These are phyloP conservation scores for Podospora anserina DNA, from an alignment of 495 filamentous ascomycete genomes.

Conservation along the genomic window DNA sequence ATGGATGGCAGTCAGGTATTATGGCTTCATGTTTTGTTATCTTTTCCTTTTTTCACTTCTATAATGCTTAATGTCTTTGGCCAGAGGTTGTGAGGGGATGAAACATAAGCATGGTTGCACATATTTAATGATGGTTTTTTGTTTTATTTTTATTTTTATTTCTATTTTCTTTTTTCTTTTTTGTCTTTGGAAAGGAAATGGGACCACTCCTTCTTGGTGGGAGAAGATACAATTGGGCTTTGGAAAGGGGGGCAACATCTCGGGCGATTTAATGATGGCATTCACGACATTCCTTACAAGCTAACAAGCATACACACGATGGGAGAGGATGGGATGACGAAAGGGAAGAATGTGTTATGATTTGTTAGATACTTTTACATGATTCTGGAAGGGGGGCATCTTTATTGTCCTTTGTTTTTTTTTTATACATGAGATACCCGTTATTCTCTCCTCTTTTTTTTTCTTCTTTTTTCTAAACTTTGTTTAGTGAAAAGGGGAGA, in stretches of 20 bases:
- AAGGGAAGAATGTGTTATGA: not conserved
- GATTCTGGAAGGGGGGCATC: not conserved
- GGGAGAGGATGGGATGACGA: not conserved
- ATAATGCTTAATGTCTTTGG: constrained; percentile 5
- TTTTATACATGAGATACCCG: not conserved
- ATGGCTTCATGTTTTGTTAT: not conserved
- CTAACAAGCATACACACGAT: not conserved
- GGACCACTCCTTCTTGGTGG: constrained; percentile 3
- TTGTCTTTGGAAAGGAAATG: not conserved
- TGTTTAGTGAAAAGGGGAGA: not conserved
- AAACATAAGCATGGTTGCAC: not conserved
- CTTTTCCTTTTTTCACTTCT: not conserved
- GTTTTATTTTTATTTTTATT: no score
- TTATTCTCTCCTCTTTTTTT: not conserved
- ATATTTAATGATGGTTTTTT: not conserved
- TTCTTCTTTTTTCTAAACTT: not conserved
- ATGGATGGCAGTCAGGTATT: not conserved
- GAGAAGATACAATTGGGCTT: not conserved
- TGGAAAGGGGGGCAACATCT: not conserved
- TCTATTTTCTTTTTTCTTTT: not conserved
- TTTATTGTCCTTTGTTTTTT: not conserved
- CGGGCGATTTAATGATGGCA: not conserved
- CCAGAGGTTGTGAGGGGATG: not conserved
- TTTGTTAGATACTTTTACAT: not conserved
- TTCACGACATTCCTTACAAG: constrained; percentile 5